These are phyloP conservation scores for Danielia oregonensis DNA, from an alignment of 805 yeast genomes.

Conservation along the genomic window DNA sequence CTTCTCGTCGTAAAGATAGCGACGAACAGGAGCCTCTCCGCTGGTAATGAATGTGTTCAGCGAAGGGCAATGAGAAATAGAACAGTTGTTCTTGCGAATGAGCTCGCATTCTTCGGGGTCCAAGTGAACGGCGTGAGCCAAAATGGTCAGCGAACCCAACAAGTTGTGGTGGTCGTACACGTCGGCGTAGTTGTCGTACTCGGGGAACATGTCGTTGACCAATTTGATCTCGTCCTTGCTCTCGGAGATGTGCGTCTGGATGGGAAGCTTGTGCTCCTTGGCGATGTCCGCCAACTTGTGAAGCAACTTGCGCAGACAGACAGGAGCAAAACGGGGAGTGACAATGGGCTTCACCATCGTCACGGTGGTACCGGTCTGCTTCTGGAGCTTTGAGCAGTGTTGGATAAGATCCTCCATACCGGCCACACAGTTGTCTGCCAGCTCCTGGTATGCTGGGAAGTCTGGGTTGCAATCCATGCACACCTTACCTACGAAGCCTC, in stretches of 20 bases:
- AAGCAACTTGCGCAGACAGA: conserved; percentile 66
- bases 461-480: conserved; percentile 82
- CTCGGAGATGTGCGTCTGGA: conserved; percentile 92
- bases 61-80: conserved; percentile 91
- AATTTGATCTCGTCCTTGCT: conserved; percentile 70
- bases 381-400: conserved; percentile 53
- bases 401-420: conserved; percentile 55
- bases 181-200: conserved; percentile 61
- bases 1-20: conserved; percentile 49
- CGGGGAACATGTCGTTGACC: conserved; percentile 72
- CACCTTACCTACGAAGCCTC: conserved; percentile 89
- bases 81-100: conserved; percentile 53
- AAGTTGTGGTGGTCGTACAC: conserved; percentile 69
- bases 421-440: conserved; percentile 47
- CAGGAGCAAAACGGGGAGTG: conserved; percentile 93
- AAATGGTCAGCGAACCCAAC: conserved; percentile 60
- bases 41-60: conserved; percentile 84
- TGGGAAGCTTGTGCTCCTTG: conserved; percentile 52
- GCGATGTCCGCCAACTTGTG: conserved; percentile 55
- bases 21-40: conserved; percentile 81
- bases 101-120: conserved; percentile 58
- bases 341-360: conserved; percentile 63
- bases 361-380: conserved; percentile 29
- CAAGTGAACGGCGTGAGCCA: conserved; percentile 89
- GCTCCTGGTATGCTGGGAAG: conserved; percentile 66